Base-by-base conservation (phyloP, 495 filamentous ascomycete genomes). In the Mycothermus thermophilus region DNA sequence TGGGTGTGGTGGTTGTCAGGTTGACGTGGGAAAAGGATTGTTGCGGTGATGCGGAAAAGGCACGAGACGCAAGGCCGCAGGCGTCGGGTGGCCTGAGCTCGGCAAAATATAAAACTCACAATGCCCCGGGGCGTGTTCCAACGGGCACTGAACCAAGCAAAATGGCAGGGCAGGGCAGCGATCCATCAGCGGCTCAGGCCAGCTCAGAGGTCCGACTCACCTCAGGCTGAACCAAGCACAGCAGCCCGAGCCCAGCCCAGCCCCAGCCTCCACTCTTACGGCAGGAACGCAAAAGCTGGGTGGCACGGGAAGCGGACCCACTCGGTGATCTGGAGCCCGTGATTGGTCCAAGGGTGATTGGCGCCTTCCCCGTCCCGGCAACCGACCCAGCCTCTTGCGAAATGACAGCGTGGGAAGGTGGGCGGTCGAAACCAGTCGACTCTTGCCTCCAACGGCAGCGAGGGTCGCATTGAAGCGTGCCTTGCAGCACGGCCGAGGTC, bases 51-150 rank as follows among this genome's bases (percentile, higher is more conserved):
- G 41, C 20, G 30, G 16, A 15, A 28, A 47, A 29, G 23, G 25
- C 17, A 34, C 34, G 15, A 29, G 37, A 21, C 12, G 20, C 26
- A 33, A 26, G 25, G 34, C 27, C 27, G n/a, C n/a, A n/a, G n/a
- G n/a, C 20, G 33, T 29, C 35, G 27, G 41, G 20, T 17, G 30
- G 35, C n/a, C 19, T 26, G 36, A 38, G 28, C 50, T 46, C 44
- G 42, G 44, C 40, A 47, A 51, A n/a, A n/a, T 47, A 48, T 54
- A 54, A 48, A 54, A 51, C 42, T 51, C 44, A 48, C n/a, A n/a
- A 48, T 51, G 42, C 51, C 35, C 29, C 28, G 34, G 17, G 24
- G 23, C 30, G 16, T 14, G 8, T 32, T 26, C 40, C 29, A 35
- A 33, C 35, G 26, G 34, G 34, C 38, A 22, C 32, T 15, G 28